Percentiles rank a stretch among this genome's conserved stretches.
phyloP scores from a whole-genome alignment of 495 filamentous ascomycete species.

The Podospora fimiseda region DNA sequence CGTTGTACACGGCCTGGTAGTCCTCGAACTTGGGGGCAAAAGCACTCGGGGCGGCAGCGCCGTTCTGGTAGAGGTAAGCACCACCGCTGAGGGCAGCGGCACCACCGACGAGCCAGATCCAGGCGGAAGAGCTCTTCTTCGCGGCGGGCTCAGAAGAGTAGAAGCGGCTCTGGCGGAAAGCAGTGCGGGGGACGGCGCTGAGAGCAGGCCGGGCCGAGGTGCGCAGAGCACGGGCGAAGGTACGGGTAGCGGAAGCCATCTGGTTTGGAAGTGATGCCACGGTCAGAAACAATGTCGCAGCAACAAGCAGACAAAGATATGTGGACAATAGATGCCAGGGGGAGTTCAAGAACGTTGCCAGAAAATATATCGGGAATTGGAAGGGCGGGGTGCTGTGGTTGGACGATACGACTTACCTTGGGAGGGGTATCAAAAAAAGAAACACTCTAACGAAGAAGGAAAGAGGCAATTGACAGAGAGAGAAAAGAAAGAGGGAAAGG shows the following conservation, averaged over 20 bases:
- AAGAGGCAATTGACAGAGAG: slow-evolving; percentile 5
- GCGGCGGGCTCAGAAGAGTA: slow-evolving; percentile 66
- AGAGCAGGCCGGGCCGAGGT: slow-evolving; percentile 45
- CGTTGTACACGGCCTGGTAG: slow-evolving; percentile 94
- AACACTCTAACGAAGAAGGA: slow-evolving; percentile 8
- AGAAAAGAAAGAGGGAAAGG: slow-evolving; percentile 1
- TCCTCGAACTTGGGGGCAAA: slow-evolving; percentile 76
- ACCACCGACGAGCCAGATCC: slow-evolving; percentile 41
- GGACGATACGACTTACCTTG: slow-evolving; percentile 56
- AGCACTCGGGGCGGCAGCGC: slow-evolving; percentile 43
- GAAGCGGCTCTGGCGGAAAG: slow-evolving; percentile 61
- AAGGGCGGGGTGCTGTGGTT: too few species aligned
- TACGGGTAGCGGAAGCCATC: slow-evolving; percentile 45
- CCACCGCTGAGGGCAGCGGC: slow-evolving; percentile 57
- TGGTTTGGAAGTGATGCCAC: slow-evolving; percentile 9
- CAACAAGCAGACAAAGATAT: too few species aligned
- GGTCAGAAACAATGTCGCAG: slow-evolving; percentile 7
- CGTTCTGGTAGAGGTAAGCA: slow-evolving; percentile 59
- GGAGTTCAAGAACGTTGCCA: too few species aligned
- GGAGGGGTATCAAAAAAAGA: slow-evolving; percentile 23
- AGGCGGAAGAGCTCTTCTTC: slow-evolving; percentile 43
- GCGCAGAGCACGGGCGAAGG: slow-evolving; percentile 54
- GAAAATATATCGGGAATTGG: too few species aligned
- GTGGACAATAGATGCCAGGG: too few species aligned
- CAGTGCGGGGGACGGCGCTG: slow-evolving; percentile 46